Conservation (phyloP, 371 early-diverging fungal genomes). For the Basidiobolus heterosporus region DNA sequence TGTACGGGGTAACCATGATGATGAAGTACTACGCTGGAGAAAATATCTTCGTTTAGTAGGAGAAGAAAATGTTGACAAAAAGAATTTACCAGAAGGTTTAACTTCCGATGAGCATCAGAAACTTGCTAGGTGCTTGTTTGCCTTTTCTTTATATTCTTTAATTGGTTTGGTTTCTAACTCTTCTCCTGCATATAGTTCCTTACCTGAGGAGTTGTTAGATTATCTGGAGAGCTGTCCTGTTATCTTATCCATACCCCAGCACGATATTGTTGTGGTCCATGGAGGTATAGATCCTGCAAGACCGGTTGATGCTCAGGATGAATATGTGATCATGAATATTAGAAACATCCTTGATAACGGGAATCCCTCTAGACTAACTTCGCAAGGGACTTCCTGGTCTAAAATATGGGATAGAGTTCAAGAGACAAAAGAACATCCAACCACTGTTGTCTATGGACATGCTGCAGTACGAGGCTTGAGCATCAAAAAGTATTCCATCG, state of each 20-base stretch:
- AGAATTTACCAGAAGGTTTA: constrained; percentile 20
- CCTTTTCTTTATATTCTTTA: neutral
- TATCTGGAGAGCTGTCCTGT: constrained; percentile 38
- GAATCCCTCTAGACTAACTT: constrained; percentile 13
- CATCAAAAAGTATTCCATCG: constrained; percentile 28
- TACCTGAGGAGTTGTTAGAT: constrained; percentile 31
- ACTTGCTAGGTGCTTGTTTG: constrained; percentile 17
- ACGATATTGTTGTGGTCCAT: constrained; percentile 38
- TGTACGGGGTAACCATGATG: constrained; percentile 68
- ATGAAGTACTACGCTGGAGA: constrained; percentile 42
- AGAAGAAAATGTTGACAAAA: constrained; percentile 12
- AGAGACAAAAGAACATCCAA: constrained; percentile 6
- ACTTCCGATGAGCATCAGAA: constrained; percentile 20
- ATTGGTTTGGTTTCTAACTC: constrained; percentile 3
- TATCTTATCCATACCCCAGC: constrained; percentile 30
- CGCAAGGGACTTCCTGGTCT: constrained; percentile 30
- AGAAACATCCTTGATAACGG: constrained; percentile 18
- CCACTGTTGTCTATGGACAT: constrained; percentile 43
- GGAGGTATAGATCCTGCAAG: constrained; percentile 41
- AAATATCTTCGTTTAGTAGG: constrained; percentile 14
- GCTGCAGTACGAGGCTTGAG: constrained; percentile 40
- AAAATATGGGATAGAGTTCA: constrained; percentile 22
- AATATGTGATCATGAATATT: constrained; percentile 37
- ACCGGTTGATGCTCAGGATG: constrained; percentile 20
- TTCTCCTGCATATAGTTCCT: constrained; percentile 17